Evolutionary conservation across 106 monocot species (phyloP), one percentile per base, ranked within the genome.

Genomic region (Acorus calamus): DNA sequence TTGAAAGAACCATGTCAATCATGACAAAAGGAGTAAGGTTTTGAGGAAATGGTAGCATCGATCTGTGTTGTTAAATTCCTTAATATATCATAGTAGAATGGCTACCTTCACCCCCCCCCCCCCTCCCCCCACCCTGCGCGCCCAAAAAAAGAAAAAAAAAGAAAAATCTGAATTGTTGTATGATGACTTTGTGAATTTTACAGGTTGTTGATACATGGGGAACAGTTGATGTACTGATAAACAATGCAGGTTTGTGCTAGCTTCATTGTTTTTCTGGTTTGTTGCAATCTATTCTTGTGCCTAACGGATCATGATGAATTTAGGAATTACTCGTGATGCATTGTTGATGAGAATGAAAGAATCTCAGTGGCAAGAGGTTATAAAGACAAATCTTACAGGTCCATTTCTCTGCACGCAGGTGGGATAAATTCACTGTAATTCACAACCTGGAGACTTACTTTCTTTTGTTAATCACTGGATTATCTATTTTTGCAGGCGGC

Each of bases 301-400:
- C 46, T 57, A 42, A 10, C 12, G 3, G 4, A 8, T 53, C 28
- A 56, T 52, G 12, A 14, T 66, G 48, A 0, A 51, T 68, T 53
- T 51, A 92, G 92, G 92, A 67, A 92, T 92, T 64, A 92, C 92
- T 3, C 62, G 87, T 28, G 92, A 92, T 56, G 76, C 82, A 42
- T 69, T 92, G 46, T 63, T 92, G 71, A 92, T 92, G 92, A 82
- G 92, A 63, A 92, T 92, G 92, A 92, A 88, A 66, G 79, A 80
- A 69, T 68, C 84, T 52, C 92, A 92, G 58, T 92, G 92, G 92
- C 84, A 92, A 45, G 92, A 92, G 49, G 92, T 92, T 47, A 88
- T 92, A 60, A 87, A 92, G 52, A 65, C 85, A 60, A 92, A 92
- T 74, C 82, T 92, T 45, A 92, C 92, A 55, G 92, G 87, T 66